Evolutionary conservation across 352 stramenopile genomes (phyloP), one percentile per base, ranked within the genome.

Genomic region (Globisporangium apiculatum): DNA sequence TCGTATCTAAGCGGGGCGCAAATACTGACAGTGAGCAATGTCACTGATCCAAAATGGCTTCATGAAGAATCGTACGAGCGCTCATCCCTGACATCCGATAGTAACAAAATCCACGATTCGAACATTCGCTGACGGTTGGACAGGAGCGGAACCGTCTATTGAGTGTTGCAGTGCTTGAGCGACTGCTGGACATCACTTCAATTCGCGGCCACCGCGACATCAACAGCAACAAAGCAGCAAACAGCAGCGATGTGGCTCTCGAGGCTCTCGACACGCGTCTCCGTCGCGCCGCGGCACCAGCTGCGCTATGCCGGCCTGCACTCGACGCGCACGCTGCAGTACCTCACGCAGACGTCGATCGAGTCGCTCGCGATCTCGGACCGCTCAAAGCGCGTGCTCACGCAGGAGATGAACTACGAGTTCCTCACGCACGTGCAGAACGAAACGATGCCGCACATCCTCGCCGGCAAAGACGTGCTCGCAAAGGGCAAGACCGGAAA

Each of bases 401-500:
- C 87, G 8, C 74, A 96, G 58, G 75, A 91, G 36, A 77, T 97
- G 56, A 75, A 87, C 50, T 96, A 95, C 57, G 73, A 92, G 62
- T 72, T 70, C 31, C 91, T 97, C 65, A 98, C 92, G 7, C 73
- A 93, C 61, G 83, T 98, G 36, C 93, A 98, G 71, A 81, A 84
- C 50, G 73, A 87, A 53, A 91, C 91, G 60, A 94, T 97, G 64
- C 66, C 78, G 17, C 60, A 73, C 31, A 79, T 87, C 51, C 58
- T 83, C 15, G 58, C 79, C 48, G 94, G 95, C 48, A 80, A 86
- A 48, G 94, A 98, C 72, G 73, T 98, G 54, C 73, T 99, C 46
- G 92, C 81, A n/a, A 97, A 97, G 67, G 63, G 86, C 50, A 95
- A 94, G 69, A 97, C 89, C 3, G 91, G 91, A 8, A 89, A 80